Percentiles rank a stretch among this genome's conserved stretches.
phyloP scores from a whole-genome alignment of 2,329 filamentous ascomycete genomes.

The Fusarium penzigii region DNA sequence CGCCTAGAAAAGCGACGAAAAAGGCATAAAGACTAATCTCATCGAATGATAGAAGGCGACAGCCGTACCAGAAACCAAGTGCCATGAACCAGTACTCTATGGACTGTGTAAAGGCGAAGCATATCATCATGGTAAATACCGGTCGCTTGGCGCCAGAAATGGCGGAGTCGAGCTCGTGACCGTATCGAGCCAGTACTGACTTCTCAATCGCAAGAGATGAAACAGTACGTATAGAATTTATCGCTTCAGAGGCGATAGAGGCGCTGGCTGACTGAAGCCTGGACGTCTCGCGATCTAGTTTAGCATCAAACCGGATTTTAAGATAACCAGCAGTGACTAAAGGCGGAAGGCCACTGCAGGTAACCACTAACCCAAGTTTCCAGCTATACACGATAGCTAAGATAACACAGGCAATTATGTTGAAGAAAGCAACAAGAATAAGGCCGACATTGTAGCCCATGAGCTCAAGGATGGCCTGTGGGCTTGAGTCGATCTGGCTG shows the following conservation, averaged over 20 bases:
- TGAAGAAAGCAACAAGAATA: conserved; percentile 40
- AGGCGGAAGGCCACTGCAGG: conserved; percentile 42
- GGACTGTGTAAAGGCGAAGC: conserved; percentile 39
- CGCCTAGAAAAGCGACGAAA: conserved; percentile 52
- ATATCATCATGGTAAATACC: conserved; percentile 38
- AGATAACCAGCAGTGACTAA: conserved; percentile 38
- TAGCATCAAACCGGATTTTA: conserved; percentile 42
- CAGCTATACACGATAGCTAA: conserved; percentile 47
- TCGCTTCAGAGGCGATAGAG: conserved; percentile 45
- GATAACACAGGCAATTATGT: conserved; percentile 39
- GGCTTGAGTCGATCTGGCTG: conserved; percentile 38
- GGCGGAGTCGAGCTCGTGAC: conserved; percentile 32
- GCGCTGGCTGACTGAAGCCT: conserved; percentile 39
- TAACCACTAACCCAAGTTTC: conserved; percentile 50
- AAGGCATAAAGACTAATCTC: conserved; percentile 56
- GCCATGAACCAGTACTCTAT: conserved; percentile 42
- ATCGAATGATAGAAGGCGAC: conserved; percentile 37
- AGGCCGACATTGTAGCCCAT: conserved; percentile 45
- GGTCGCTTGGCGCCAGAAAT: conserved; percentile 29
- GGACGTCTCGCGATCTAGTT: conserved; percentile 38
- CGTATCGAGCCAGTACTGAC: conserved; percentile 33
- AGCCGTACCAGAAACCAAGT: conserved; percentile 45
- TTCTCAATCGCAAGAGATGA: conserved; percentile 45
- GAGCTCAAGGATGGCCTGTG: conserved; percentile 41
- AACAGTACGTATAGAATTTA: conserved; percentile 42